Evolutionary conservation across 1,139 yeast genomes (phyloP).

Genomic region (Lodderomyces pseudojiufengensis): DNA sequence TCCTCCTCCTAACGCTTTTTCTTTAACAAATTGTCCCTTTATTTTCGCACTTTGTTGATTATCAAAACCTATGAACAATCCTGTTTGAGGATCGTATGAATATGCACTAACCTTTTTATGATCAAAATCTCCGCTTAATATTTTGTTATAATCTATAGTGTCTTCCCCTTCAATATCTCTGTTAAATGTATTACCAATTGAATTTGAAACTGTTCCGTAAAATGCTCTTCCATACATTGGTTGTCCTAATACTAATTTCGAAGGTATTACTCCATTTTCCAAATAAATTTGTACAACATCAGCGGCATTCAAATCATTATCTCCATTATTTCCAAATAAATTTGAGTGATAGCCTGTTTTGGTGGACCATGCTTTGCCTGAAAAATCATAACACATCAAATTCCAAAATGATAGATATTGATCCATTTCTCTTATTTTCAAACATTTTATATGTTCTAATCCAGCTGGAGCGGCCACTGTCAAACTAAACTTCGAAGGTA

Average conservation of each 20-base stretch:
- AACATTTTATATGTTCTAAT: slow-evolving; percentile 35
- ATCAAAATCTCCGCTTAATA: slow-evolving; percentile 36
- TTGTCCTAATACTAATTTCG: slow-evolving; percentile 76
- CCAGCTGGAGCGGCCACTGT: slow-evolving; percentile 80
- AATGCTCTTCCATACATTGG: slow-evolving; percentile 84
- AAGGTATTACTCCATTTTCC: slow-evolving; percentile 37
- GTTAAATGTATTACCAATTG: slow-evolving; percentile 41
- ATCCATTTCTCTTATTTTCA: slow-evolving; percentile 53
- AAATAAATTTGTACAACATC: slow-evolving; percentile 46
- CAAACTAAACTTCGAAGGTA: slow-evolving; percentile 38
- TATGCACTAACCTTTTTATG: slow-evolving; percentile 51
- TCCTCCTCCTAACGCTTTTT: slow-evolving; percentile 66
- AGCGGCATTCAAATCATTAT: slow-evolving; percentile 46
- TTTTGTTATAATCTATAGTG: slow-evolving; percentile 31
- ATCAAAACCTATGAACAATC: slow-evolving; percentile 63
- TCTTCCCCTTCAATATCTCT: slow-evolving; percentile 41
- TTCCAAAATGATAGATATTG: slow-evolving; percentile 66
- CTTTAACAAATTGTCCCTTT: slow-evolving; percentile 59
- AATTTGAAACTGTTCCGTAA: slow-evolving; percentile 29
- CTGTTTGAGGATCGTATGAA: slow-evolving; percentile 39
- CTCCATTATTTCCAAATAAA: slow-evolving; percentile 44
- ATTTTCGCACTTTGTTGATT: slow-evolving; percentile 46
- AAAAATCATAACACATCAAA: slow-evolving; percentile 85
- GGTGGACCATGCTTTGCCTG: slow-evolving; percentile 69
- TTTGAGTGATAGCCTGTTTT: slow-evolving; percentile 68